Evolutionary conservation across 1,284 basidiomycete genomes (phyloP), one percentile per base, ranked within the genome.

Genomic region (Ceratobasidium sp.): DNA sequence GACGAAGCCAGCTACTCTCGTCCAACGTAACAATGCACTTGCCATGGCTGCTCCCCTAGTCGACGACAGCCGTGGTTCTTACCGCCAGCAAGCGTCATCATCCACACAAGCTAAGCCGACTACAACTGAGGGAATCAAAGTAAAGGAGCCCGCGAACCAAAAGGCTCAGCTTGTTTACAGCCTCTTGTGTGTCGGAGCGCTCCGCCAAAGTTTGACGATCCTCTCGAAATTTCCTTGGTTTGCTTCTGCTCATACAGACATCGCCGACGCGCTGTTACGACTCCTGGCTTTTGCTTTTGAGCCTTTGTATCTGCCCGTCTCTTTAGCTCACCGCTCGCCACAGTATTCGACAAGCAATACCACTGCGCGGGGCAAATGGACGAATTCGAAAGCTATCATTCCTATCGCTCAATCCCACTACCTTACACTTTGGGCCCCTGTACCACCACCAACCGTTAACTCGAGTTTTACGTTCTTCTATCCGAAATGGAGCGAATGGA

Each of bases 11-110:
- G 90, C 85, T 60, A 93, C 90, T 10, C 92, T 64, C 15, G 49
- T 49, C 13, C 73, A 56, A 23, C 73, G 73, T 77, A 86, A 89
- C 76, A 98, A 94, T 80, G 92, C 94, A 45, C 86, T 97, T 23
- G 92, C 95, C 0, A 93, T 95, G 89, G 95, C 97, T 23, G 96
- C 94, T 0, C 94, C 97, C 0, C 86, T 98, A 20, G 91, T 93
- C 77, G 86, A 87, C 75, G 87, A 87, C 63, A 92, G 93, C 28
- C 83, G 85, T 17, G 78, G 79, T 8, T 81, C 60, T 49, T 79
- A 69, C 23, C 83, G 77, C 20, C 60, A 64, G 56, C 73, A 75
- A 60, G 37, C 77, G 26, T 42, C 80, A 8, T 39, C 77, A 1
- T 79, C 79, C 20, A 75, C 73, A 3, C 86, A 86, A 75, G 80